Percentiles rank a stretch among this genome's conserved stretches.
Conservation (phyloP, 129 eudicot species). For the Pittosporum tobira region DNA sequence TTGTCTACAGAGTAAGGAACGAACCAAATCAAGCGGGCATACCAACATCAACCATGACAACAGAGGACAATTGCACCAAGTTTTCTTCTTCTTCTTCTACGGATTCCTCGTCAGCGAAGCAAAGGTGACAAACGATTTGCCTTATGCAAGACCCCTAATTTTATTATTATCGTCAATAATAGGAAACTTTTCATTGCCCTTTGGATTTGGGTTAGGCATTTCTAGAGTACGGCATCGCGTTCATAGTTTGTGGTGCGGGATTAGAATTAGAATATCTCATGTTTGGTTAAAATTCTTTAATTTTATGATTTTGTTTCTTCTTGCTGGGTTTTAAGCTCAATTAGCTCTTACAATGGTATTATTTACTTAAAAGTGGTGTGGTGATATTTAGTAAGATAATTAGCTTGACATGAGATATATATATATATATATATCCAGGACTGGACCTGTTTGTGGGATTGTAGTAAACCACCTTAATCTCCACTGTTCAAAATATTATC, state of each 20-base stretch:
- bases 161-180: no score
- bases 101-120: slow-evolving; percentile 41
- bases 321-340: no score
- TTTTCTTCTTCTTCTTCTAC: slow-evolving; percentile 34
- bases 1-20: no score
- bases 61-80: slow-evolving; percentile 49
- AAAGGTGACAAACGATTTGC: slow-evolving; percentile 31
- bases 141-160: slow-evolving; percentile 18
- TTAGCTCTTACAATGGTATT: not conserved
- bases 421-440: no score
- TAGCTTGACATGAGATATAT: no score
- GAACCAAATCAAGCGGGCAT: no score
- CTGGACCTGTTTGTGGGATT: no score
- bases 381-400: no score
- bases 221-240: no score
- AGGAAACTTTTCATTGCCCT: not conserved
- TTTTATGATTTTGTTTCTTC: not conserved
- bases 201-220: not conserved
- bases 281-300: not conserved
- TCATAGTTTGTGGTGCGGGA: no score
- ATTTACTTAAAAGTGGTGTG: no score
- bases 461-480: not conserved
- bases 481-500: no score
- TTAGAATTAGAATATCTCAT: not conserved
- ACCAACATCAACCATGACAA: slow-evolving; percentile 24